Evolutionary conservation across 2,329 filamentous ascomycete genomes (phyloP), one percentile per base, ranked within the genome.

Genomic region (Simplicillium aogashimaense): DNA sequence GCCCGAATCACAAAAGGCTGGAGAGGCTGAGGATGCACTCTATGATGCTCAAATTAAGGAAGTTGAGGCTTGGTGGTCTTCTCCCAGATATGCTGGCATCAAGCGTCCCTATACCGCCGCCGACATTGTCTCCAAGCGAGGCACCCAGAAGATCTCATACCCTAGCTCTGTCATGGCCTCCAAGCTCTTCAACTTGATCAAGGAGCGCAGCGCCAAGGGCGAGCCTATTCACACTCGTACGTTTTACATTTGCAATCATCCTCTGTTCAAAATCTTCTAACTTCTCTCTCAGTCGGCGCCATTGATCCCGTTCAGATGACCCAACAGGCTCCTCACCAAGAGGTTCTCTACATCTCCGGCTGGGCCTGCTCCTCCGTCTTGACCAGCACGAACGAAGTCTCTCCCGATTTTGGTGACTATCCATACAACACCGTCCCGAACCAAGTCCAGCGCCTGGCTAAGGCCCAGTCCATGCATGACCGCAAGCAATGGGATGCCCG

Each of bases 231-330:
- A 97, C 61, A 97, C 92, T 13, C 89, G 86, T 90, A 67, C 56
- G 79, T 48, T 33, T 28, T 14, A 11, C 30, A 6, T 5, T 17
- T 36, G n/a, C n/a, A n/a, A n/a, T n/a, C n/a, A n/a, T n/a, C n/a
- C n/a, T n/a, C n/a, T n/a, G n/a, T 15, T 32, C 15, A 15, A 32
- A 30, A 17, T 7, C 7, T 28, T 20, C 37, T 30, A 17, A 36
- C 37, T 20, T 17, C 25, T 30, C 16, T 9, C 33, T 11, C 46
- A 90, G 86, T 98, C 84, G 92, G 92, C 51, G 92, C 89, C 44
- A 94, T 98, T 63, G 92, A 98, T 57, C 92, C 92, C n/a, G 81
- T 97, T 10, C 92, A 98, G 66, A 97, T 98, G 92, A 95, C 92
- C 37, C 92, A 98, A 62, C 92, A 97, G 68, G 92, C 92, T 13